These are phyloP conservation scores for Pseudocercospora cruenta DNA, from an alignment of 2,329 filamentous ascomycete species.

Conservation along the genomic window DNA sequence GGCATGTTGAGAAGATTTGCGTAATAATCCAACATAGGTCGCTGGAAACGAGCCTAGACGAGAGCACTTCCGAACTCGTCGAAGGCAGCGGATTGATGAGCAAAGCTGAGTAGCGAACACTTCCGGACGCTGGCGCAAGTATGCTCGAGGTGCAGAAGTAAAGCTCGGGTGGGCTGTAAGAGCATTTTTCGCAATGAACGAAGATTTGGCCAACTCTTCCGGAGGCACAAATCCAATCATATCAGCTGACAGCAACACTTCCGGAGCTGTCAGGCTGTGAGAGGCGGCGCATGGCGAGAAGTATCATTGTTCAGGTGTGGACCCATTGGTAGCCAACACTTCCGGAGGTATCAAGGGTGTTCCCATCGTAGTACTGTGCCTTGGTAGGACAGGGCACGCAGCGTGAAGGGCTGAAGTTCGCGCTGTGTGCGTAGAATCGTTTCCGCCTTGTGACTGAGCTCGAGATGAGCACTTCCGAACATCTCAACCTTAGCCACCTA, in stretches of 20 bases:
- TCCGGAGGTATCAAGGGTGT: conserved; percentile 14
- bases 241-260: conserved; percentile 13
- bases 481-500: background rate
- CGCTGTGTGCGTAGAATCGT: background rate
- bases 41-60: background rate
- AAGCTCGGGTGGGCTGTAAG: background rate
- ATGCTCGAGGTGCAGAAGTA: background rate
- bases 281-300: background rate
- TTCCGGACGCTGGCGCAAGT: background rate
- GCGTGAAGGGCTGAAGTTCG: background rate
- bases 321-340: conserved; percentile 13
- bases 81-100: background rate
- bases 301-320: background rate
- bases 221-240: background rate
- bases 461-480: conserved; percentile 24
- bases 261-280: conserved; percentile 9
- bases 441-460: background rate
- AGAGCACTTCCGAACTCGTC: conserved; percentile 6
- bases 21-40: background rate
- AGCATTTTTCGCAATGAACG: background rate
- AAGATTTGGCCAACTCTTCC: background rate
- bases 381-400: background rate
- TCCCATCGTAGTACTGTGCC: background rate
- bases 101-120: background rate
- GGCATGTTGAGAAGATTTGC: background rate